Base-by-base conservation (phyloP, 306 rosid genomes). In the Quercus alba region DNA sequence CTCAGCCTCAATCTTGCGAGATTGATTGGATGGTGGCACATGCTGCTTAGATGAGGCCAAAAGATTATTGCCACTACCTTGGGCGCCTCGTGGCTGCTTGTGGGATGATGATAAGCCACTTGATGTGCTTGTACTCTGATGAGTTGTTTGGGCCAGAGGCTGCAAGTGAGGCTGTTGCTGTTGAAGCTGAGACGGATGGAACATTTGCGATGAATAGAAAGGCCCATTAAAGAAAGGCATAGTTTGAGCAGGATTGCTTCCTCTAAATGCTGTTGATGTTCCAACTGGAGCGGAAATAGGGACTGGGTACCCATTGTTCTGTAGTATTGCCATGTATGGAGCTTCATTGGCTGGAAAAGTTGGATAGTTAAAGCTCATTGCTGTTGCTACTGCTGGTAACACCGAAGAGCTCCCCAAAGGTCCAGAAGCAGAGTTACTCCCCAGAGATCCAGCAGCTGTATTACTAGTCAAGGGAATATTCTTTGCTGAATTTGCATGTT, bases 121-220 rank as follows among this genome's bases (percentile, higher is more conserved):
- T 68, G 92, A 75, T 12, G 73, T 74, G 56, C 82, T 79, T 3
- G 83, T 57, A 61, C 79, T 75, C 56, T 67, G 88, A 82, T 90
- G 89, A 73, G 72, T 71, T 56, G 88, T 63, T 76, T 76, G 91
- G 59, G 72, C 77, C 33, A 72, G 85, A 61, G 84, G 72, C 68
- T 87, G 87, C 6, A 83, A 80, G 64, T 80, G 90, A 63, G 85
- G 85, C 71, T 81, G 86, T 64, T 83, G 90, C 58, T 85, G 96
- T 46, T 83, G 88, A 84, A 87, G 81, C 85, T 87, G 94, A 56
- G 87, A 72, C 51, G 90, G 85, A 79, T 87, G 91, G 80, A 82
- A 83, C 54, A 77, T 75, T 76, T 88, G 97, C 67, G 91, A 74
- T 62, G 91, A 51, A 81, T 81, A 86, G 86, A 72, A 87, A 54